Percentiles rank a stretch among this genome's conserved stretches.
Evolutionary conservation across 768 basidiomycete species (phyloP).

Genomic region (Boletus sensibilis): DNA sequence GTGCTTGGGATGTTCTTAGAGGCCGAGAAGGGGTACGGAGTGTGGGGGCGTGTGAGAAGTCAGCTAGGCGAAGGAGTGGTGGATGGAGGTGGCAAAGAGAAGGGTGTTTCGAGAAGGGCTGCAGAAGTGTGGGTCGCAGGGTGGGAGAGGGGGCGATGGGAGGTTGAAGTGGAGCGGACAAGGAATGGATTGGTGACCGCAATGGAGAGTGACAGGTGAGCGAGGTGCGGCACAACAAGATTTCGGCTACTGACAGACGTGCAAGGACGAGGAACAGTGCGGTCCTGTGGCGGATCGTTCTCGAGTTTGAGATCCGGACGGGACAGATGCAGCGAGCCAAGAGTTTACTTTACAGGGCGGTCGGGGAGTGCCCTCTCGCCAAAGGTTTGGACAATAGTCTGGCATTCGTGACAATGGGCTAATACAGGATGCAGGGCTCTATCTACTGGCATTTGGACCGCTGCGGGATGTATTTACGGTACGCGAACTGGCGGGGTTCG

Average conservation of each 20-base stretch:
- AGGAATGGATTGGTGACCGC: constrained; percentile 61
- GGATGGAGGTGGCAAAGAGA: constrained; percentile 41
- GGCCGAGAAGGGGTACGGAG: constrained; percentile 70
- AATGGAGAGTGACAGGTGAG: constrained; percentile 66
- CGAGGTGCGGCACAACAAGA: background rate
- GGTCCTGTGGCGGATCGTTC: constrained; percentile 67
- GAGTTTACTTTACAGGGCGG: constrained; percentile 68
- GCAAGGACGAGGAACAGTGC: constrained; percentile 64
- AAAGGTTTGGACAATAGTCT: constrained; percentile 51
- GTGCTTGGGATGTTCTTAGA: constrained; percentile 74
- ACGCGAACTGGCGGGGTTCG: constrained; percentile 58
- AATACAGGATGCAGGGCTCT: constrained; percentile 51
- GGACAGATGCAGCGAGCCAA: constrained; percentile 63
- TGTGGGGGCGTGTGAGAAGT: constrained; percentile 70
- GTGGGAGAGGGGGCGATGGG: constrained; percentile 78
- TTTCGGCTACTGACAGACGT: constrained; percentile 5
- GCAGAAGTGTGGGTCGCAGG: constrained; percentile 76
- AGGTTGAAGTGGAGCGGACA: constrained; percentile 66
- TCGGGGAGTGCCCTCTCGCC: constrained; percentile 69
- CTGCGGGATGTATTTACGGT: constrained; percentile 60
- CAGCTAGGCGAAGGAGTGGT: constrained; percentile 48
- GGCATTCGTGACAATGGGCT: constrained; percentile 8
- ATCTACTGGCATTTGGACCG: constrained; percentile 74
- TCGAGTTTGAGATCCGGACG: constrained; percentile 74
- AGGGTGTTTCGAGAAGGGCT: constrained; percentile 56